phyloP scores from a whole-genome alignment of 2,329 filamentous ascomycete species.

The Apiospora marii region DNA sequence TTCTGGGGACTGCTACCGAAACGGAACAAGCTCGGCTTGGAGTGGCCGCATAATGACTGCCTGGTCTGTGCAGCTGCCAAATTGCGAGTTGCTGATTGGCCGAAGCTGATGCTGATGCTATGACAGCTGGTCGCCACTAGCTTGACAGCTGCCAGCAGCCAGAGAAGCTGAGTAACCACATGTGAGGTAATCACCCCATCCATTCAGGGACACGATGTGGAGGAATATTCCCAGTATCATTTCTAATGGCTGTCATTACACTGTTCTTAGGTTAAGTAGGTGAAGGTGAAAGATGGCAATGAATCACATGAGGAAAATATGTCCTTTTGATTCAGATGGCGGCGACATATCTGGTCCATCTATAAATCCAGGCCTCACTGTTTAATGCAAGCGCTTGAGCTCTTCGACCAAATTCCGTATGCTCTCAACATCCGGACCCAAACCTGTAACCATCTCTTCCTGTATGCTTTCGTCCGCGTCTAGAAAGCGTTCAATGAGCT shows the following conservation, averaged over 20 bases:
- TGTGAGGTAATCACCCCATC: neutral
- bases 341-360: neutral
- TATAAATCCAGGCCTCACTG: neutral
- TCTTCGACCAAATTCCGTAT: conserved; percentile 70
- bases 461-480: conserved; percentile 69
- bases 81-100: conserved; percentile 19
- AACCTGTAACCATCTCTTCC: conserved; percentile 59
- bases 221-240: no score
- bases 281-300: neutral
- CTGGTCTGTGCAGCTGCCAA: conserved; percentile 21
- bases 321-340: neutral
- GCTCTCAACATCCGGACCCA: conserved; percentile 68
- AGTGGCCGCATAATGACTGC: conserved; percentile 11
- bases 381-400: conserved; percentile 66
- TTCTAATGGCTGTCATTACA: no score
- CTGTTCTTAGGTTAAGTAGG: neutral
- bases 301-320: no score
- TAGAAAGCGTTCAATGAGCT: conserved; percentile 86
- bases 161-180: neutral
- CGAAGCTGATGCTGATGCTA: neutral
- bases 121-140: neutral
- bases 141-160: neutral
- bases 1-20: conserved; percentile 30
- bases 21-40: conserved; percentile 23
- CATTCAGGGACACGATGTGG: no score